These are phyloP conservation scores for Pseudozyma tsukubaensis DNA, from an alignment of 1,284 basidiomycete genomes.

Conservation along the genomic window DNA sequence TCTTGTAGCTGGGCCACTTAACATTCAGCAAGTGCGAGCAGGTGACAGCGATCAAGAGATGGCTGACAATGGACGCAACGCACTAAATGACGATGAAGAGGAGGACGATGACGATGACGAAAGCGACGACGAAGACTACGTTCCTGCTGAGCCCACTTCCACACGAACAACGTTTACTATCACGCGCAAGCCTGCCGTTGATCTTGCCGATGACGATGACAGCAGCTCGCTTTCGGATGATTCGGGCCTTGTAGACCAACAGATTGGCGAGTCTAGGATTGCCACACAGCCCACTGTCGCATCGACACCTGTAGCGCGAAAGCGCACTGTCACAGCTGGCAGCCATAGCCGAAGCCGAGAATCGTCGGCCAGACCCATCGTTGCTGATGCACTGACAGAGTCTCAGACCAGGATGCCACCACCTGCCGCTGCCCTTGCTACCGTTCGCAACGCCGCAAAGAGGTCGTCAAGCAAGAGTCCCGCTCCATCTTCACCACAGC, in stretches of 20 bases:
- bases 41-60: constrained; percentile 43
- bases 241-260: constrained; percentile 29
- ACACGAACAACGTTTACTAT: constrained; percentile 7
- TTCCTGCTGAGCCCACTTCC: constrained; percentile 24
- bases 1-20: constrained; percentile 40
- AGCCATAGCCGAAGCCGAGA: constrained; percentile 13
- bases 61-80: constrained; percentile 8
- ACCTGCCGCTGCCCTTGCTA: constrained; percentile 29
- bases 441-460: constrained; percentile 31
- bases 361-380: constrained; percentile 17
- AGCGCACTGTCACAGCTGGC: constrained; percentile 11
- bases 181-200: constrained; percentile 14
- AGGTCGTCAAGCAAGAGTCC: constrained; percentile 51
- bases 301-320: constrained; percentile 12
- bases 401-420: constrained; percentile 52
- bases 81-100: constrained; percentile 25
- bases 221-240: constrained; percentile 47
- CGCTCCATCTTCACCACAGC: constrained; percentile 32
- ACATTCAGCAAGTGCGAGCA: constrained; percentile 33
- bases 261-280: constrained; percentile 25
- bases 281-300: constrained; percentile 17
- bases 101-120: constrained; percentile 43
- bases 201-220: constrained; percentile 12
- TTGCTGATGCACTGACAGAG: constrained; percentile 28
- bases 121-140: constrained; percentile 45